A percentile compares a stretch with the other conserved stretches of the same genome.
These are phyloP conservation scores for Stephanodiscus triporus DNA, from an alignment of 108 stramenopile genomes.

Conservation along the genomic window DNA sequence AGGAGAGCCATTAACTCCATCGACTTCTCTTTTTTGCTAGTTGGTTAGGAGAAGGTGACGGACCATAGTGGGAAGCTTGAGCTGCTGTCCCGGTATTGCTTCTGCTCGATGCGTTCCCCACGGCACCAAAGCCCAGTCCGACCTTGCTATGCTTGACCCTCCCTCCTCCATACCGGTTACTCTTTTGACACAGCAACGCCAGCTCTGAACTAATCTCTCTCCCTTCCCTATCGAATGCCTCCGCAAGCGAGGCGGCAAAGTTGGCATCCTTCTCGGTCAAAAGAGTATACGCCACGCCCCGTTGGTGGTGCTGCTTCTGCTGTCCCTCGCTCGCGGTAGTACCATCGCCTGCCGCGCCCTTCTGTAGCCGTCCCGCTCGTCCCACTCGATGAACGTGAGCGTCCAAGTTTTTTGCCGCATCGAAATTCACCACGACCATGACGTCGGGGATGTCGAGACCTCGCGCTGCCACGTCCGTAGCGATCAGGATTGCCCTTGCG, in stretches of 20 bases:
- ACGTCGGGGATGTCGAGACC: constrained; percentile 96
- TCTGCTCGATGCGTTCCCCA: no score
- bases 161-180: constrained; percentile 45
- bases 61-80: constrained; percentile 7
- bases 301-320: constrained; percentile 42
- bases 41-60: neutral
- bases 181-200: constrained; percentile 44
- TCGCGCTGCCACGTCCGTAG: constrained; percentile 98
- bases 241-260: constrained; percentile 66
- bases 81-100: neutral
- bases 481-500: constrained; percentile 80
- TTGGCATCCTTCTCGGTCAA: constrained; percentile 72
- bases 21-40: constrained; percentile 6
- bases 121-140: constrained; percentile 49
- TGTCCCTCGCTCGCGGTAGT: neutral
- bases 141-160: constrained; percentile 47
- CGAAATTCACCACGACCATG: constrained; percentile 90
- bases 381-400: constrained; percentile 97
- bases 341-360: constrained; percentile 51
- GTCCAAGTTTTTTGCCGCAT: constrained; percentile 92
- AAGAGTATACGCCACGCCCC: constrained; percentile 80
- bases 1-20: no score
- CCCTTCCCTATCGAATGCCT: constrained; percentile 76
- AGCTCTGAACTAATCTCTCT: constrained; percentile 61
- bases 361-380: constrained; percentile 92